Evolutionary conservation across 768 basidiomycete genomes (phyloP).

Genomic region (Collybia nuda): DNA sequence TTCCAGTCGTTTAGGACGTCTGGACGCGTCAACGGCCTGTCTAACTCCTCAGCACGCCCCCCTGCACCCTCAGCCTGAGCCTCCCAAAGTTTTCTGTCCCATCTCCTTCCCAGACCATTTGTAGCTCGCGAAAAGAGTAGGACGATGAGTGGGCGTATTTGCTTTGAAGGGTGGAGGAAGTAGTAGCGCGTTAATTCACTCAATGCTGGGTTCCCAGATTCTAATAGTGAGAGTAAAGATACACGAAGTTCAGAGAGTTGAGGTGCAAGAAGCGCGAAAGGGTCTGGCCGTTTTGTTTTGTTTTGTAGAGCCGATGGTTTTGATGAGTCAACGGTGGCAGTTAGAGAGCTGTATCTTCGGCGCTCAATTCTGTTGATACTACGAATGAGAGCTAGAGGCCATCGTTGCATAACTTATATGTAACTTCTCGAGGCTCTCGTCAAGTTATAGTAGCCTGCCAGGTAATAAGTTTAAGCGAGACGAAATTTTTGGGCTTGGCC

Average conservation of each 20-base stretch:
- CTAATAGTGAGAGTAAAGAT: conserved; percentile 71
- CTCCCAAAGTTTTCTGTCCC: conserved; percentile 54
- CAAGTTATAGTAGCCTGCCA: no score
- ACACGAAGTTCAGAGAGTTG: conserved; percentile 69
- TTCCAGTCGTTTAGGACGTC: conserved; percentile 92
- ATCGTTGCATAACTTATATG: conserved; percentile 13
- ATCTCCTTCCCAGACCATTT: conserved; percentile 77
- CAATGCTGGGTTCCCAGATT: conserved; percentile 80
- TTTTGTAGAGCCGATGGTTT: no score
- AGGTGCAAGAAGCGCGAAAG: conserved; percentile 63
- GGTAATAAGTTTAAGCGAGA: no score
- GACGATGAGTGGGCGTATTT: conserved; percentile 84
- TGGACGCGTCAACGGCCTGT: conserved; percentile 66
- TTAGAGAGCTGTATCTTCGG: conserved; percentile 7
- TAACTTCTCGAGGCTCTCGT: background rate
- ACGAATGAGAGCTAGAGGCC: conserved; percentile 8
- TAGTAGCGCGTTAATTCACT: conserved; percentile 90
- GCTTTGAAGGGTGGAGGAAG: conserved; percentile 87
- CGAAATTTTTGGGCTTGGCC: no score
- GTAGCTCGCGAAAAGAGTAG: conserved; percentile 87
- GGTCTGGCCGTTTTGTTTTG: conserved; percentile 45
- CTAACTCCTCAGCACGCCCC: conserved; percentile 56
- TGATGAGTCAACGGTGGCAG: background rate
- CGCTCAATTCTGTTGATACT: conserved; percentile 2
- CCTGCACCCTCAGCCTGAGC: conserved; percentile 50